A percentile compares a stretch with the other conserved stretches of the same genome.
These are phyloP conservation scores for Aureobasidium melanogenum DNA, from an alignment of 2,329 filamentous ascomycete genomes.

Conservation along the genomic window DNA sequence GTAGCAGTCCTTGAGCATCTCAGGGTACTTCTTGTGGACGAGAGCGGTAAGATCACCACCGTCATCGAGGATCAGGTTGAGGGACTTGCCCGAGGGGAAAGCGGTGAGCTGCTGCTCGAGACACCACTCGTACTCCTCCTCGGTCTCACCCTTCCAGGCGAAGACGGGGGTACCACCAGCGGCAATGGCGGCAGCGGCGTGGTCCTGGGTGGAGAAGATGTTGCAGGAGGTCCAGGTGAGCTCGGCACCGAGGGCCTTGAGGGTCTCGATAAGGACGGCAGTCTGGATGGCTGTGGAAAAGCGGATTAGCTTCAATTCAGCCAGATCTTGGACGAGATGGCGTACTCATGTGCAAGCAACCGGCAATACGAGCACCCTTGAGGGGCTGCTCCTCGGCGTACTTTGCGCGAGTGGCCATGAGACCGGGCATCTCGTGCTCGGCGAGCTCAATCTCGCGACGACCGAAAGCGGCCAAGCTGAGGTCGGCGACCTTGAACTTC, in stretches of 20 bases:
- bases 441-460: slow-evolving; percentile 98
- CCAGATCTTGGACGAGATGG: slow-evolving; percentile 7
- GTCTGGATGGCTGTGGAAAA: slow-evolving; percentile 73
- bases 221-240: slow-evolving; percentile 99
- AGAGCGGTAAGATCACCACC: slow-evolving; percentile 94
- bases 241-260: slow-evolving; percentile 89
- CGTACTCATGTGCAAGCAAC: slow-evolving; percentile 94
- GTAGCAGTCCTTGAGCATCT: slow-evolving; percentile 96
- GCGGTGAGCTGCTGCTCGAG: slow-evolving; percentile 93
- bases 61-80: slow-evolving; percentile 99
- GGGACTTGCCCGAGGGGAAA: slow-evolving; percentile 93
- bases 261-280: slow-evolving; percentile 97
- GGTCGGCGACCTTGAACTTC: slow-evolving; percentile 98
- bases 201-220: slow-evolving; percentile 99
- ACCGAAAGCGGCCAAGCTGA: slow-evolving; percentile 93
- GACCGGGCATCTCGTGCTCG: slow-evolving; percentile 86
- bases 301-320: slow-evolving; percentile 12
- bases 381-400: slow-evolving; percentile 91
- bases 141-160: slow-evolving; percentile 84
- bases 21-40: slow-evolving; percentile 96
- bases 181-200: slow-evolving; percentile 95
- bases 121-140: slow-evolving; percentile 99
- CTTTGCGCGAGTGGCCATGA: slow-evolving; percentile 89
- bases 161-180: slow-evolving; percentile 85
- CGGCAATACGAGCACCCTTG: slow-evolving; percentile 88